Evolutionary conservation across 2,329 filamentous ascomycete genomes (phyloP).

Genomic region (Elsinoe batatas): DNA sequence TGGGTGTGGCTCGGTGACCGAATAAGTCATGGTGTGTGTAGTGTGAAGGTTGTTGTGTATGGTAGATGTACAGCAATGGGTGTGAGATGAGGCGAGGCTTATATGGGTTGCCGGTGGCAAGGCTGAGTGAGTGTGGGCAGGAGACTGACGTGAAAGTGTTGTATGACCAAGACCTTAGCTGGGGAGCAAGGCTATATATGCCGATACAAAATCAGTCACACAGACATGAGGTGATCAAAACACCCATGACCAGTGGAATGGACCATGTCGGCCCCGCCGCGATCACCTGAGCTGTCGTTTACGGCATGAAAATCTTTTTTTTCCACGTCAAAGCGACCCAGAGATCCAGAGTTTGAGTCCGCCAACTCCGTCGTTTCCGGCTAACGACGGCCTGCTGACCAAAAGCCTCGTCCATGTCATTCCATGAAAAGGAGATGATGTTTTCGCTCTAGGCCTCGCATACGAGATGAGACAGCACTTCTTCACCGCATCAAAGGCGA

Average conservation of each 20-base stretch:
- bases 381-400: neutral
- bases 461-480: neutral
- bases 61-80: too few species aligned
- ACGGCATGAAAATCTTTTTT: constrained; percentile 8
- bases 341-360: too few species aligned
- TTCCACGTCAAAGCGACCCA: neutral
- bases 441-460: neutral
- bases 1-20: constrained; percentile 53
- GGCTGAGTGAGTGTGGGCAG: neutral
- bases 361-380: constrained; percentile 4
- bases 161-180: neutral
- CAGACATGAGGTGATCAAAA: constrained; percentile 8
- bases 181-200: constrained; percentile 11
- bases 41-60: too few species aligned
- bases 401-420: neutral
- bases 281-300: neutral
- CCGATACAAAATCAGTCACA: neutral
- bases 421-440: neutral
- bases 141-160: neutral
- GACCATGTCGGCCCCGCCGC: neutral
- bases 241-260: neutral
- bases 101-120: neutral
- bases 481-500: neutral
- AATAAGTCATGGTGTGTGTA: constrained; percentile 34
- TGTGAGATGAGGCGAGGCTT: too few species aligned